Percentiles rank a stretch among this genome's conserved stretches.
These are phyloP conservation scores for Monilinia fructicola DNA, from an alignment of 2,329 filamentous ascomycete genomes.

Conservation along the genomic window DNA sequence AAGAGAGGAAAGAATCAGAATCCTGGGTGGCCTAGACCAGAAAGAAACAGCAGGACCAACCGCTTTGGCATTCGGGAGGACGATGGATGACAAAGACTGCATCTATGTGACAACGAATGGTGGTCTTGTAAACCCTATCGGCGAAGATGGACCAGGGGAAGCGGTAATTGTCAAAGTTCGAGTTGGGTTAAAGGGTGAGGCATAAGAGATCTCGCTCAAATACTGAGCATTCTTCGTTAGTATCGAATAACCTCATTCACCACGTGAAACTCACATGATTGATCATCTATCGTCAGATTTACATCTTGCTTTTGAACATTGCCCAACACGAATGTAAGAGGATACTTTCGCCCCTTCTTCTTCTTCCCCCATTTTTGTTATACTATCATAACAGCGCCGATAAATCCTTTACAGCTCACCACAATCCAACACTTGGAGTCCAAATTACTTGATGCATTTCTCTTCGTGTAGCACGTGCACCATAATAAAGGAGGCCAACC, in stretches of 20 bases:
- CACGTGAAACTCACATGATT: background rate
- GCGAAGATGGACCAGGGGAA: constrained; percentile 5
- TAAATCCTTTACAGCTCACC: background rate
- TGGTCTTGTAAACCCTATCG: background rate
- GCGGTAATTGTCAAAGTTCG: constrained; percentile 6
- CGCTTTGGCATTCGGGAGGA: constrained; percentile 10
- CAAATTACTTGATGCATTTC: background rate
- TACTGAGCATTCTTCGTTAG: background rate
- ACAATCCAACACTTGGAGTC: background rate
- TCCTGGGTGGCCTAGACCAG: background rate
- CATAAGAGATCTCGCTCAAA: background rate
- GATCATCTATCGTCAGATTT: background rate
- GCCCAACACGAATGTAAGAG: background rate
- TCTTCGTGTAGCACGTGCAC: background rate
- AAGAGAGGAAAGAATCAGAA: background rate
- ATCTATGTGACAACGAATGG: constrained; percentile 20
- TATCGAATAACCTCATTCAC: background rate
- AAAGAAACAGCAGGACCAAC: constrained; percentile 13
- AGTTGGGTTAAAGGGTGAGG: constrained; percentile 13
- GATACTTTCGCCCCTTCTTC: background rate
- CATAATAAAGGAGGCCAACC: background rate
- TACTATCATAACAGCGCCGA: background rate
- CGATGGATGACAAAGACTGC: background rate
- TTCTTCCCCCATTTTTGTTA: background rate
- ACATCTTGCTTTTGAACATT: background rate